Conservation (phyloP, 2,329 filamentous ascomycete species). For the Beauveria rudraprayagi region DNA sequence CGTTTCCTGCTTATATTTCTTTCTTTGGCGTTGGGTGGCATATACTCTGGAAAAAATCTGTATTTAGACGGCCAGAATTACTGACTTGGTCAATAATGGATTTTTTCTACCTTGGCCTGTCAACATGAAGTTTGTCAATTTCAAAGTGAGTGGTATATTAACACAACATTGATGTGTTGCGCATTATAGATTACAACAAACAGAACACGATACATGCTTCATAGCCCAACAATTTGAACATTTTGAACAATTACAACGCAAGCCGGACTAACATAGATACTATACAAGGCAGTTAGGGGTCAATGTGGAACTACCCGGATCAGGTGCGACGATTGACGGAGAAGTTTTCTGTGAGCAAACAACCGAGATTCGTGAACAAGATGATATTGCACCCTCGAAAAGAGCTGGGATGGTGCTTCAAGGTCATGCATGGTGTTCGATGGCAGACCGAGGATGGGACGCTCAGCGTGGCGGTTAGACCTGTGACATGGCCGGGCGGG, state of each 20-base stretch:
- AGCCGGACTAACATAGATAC: too few relatives aligned
- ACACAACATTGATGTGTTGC: neutral
- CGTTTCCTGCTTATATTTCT: neutral
- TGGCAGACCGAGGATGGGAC: neutral
- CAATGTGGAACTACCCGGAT: too few relatives aligned
- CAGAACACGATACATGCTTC: neutral
- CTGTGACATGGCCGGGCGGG: slow-evolving; percentile 49
- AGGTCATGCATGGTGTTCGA: neutral
- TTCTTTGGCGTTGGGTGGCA: slow-evolving; percentile 3
- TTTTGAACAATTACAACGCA: too few relatives aligned
- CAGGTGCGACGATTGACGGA: too few relatives aligned
- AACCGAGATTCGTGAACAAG: neutral
- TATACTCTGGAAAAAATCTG: neutral
- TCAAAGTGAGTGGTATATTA: neutral
- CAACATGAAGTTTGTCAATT: neutral
- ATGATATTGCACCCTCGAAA: neutral
- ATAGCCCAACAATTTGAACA: neutral
- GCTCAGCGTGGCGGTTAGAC: slow-evolving; percentile 22
- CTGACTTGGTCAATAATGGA: neutral
- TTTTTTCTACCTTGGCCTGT: neutral
- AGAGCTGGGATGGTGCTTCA: neutral
- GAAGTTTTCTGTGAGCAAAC: neutral
- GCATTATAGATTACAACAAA: neutral
- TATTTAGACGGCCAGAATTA: neutral
- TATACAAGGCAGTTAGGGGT: neutral